Percentiles rank a stretch among this genome's conserved stretches.
phyloP scores from a whole-genome alignment of 257 asterid genomes.

The Solanum tacnaense region DNA sequence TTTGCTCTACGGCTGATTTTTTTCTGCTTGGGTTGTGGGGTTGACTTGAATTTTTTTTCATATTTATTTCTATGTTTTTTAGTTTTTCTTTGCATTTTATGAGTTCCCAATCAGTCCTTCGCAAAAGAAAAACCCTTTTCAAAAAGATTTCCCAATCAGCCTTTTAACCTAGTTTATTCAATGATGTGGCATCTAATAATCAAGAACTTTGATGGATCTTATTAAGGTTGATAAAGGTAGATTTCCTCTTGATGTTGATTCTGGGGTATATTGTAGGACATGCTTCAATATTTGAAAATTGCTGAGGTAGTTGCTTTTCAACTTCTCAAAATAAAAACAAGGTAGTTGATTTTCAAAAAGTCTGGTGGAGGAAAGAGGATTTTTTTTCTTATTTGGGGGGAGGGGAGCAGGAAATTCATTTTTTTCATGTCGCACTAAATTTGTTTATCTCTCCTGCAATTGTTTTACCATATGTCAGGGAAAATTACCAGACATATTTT shows the following conservation, averaged over 20 bases:
- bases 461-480: background rate
- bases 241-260: background rate
- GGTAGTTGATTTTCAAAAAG: background rate
- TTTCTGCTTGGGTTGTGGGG: background rate
- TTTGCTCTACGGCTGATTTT: background rate
- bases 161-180: background rate
- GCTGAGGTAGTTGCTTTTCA: background rate
- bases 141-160: background rate
- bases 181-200: background rate
- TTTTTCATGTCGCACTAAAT: background rate
- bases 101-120: background rate
- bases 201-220: background rate
- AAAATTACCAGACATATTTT: background rate
- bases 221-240: background rate
- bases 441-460: background rate
- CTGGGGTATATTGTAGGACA: background rate
- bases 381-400: background rate
- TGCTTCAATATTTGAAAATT: background rate
- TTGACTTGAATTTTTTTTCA: background rate
- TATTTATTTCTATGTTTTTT: background rate
- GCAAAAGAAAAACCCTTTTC: background rate
- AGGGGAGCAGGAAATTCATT: background rate
- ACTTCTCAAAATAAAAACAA: background rate
- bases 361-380: background rate
- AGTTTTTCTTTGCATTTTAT: background rate